Evolutionary conservation across 176 grass and related monocot genomes (phyloP).

Genomic region (Saccharum spontaneum): DNA sequence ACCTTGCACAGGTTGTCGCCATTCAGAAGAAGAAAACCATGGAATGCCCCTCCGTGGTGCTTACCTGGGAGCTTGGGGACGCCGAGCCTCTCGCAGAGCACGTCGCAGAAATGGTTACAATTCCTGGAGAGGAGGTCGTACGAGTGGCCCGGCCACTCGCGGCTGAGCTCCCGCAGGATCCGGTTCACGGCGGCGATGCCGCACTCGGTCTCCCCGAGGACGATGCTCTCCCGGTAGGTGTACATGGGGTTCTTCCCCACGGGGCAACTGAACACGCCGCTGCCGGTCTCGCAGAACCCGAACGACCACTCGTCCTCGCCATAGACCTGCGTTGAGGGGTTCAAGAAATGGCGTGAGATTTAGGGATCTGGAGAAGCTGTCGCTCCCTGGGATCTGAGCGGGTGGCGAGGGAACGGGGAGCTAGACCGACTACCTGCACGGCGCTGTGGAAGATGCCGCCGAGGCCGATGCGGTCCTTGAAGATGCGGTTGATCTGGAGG

Average conservation of each 20-base stretch:
- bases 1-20: neutral
- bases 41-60: neutral
- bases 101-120: slow-evolving; percentile 97
- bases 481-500: slow-evolving; percentile 99
- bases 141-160: slow-evolving; percentile 74
- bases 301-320: slow-evolving; percentile 99
- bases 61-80: slow-evolving; percentile 86
- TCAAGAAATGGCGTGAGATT: neutral
- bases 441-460: slow-evolving; percentile 99
- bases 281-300: slow-evolving; percentile 85
- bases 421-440: slow-evolving; percentile 67
- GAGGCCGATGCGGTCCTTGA: slow-evolving; percentile 98
- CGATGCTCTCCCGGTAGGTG: slow-evolving; percentile 85
- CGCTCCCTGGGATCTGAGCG: slow-evolving; percentile 9
- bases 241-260: slow-evolving; percentile 95
- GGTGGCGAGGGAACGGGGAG: neutral
- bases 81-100: slow-evolving; percentile 78
- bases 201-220: slow-evolving; percentile 86
- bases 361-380: slow-evolving; percentile 32
- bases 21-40: slow-evolving; percentile 14
- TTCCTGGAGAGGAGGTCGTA: slow-evolving; percentile 96
- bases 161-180: slow-evolving; percentile 74
- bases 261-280: slow-evolving; percentile 93
- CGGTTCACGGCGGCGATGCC: slow-evolving; percentile 63
- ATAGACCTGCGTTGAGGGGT: slow-evolving; percentile 60